A percentile compares a stretch with the other conserved stretches of the same genome.
phyloP scores from a whole-genome alignment of 2,329 filamentous ascomycete species.

The Pestalotiopsis fici region DNA sequence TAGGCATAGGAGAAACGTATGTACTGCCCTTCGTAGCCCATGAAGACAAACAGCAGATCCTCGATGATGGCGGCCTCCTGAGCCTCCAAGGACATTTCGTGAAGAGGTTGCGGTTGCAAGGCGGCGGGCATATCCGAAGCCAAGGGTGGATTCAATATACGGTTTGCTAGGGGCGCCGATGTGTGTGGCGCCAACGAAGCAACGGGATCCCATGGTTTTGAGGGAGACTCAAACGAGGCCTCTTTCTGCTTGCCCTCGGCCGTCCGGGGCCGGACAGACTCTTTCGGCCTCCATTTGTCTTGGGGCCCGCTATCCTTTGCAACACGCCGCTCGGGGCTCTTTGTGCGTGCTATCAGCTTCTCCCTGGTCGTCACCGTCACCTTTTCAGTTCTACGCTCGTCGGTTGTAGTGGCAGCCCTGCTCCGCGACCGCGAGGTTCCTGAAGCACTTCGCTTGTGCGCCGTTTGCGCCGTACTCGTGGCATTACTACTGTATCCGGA shows the following conservation, averaged over 20 bases:
- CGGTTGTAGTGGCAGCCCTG: constrained; percentile 36
- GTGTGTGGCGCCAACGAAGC: constrained; percentile 71
- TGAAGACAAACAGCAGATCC: constrained; percentile 91
- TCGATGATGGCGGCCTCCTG: constrained; percentile 89
- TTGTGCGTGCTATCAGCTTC: constrained; percentile 58
- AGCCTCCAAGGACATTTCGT: constrained; percentile 72
- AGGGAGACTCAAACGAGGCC: constrained; percentile 46
- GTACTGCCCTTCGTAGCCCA: constrained; percentile 99
- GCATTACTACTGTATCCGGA: constrained; percentile 26
- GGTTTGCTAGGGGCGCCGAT: constrained; percentile 49
- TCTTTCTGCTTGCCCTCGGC: constrained; percentile 47
- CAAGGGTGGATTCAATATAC: constrained; percentile 67
- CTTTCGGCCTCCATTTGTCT: constrained; percentile 36
- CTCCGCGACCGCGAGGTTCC: constrained; percentile 54
- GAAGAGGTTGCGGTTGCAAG: constrained; percentile 68
- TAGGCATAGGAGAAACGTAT: constrained; percentile 84
- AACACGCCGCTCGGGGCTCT: constrained; percentile 54
- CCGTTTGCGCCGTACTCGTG: constrained; percentile 46
- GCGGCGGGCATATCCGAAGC: constrained; percentile 72
- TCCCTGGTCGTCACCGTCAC: constrained; percentile 63
- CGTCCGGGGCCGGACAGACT: constrained; percentile 41
- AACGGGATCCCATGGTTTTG: constrained; percentile 74
- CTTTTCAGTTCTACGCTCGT: constrained; percentile 60
- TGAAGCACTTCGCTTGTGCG: constrained; percentile 60
- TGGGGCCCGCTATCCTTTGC: constrained; percentile 30